Evolutionary conservation across 805 yeast genomes (phyloP), one percentile per base, ranked within the genome.

Genomic region (Wickerhamomyces pijperi): DNA sequence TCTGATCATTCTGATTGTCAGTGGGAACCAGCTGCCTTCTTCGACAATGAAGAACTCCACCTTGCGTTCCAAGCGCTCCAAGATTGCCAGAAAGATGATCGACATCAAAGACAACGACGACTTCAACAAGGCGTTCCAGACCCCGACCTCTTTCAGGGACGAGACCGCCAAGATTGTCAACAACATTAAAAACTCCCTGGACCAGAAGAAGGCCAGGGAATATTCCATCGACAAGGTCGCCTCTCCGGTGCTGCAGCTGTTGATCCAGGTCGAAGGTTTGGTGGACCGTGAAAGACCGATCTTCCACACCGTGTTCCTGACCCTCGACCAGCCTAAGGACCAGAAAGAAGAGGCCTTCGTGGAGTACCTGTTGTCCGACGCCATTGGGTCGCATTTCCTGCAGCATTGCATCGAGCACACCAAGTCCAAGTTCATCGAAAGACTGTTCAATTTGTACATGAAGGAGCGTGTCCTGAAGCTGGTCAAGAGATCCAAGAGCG

Each of bases 351-450:
- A 74, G 45, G 76, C 92, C 0, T 87, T 82, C 56, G 78, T 88
- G 23, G 95, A 87, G 55, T 82, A 82, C 51, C 65, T 88, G 39
- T 61, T 90, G 29, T 75, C 92, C 8, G 95, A 87, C 53, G 67
- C 94, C 1, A 85, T 88, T n/a, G 98, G 97, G 0, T 82, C 94
- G 1, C 97, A 87, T 60, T 90, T 92, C 64, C 65, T 90, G 20
- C 86, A 92, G 58, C 70, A 78, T 16, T 71, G 78, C 11, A 65
- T 88, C 38, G 74, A 70, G 36, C 72, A 71, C 42, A 78, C 80
- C 44, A 76, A 92, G 46, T 61, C 72, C 45, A 80, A 76, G 46
- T 78, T 75, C 53, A 72, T 82, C 17, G 82, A 79, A 49, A 70
- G 95, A 49, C 58, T 90, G 36, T 85, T 76, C 63, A 62, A 61